phyloP scores from a whole-genome alignment of 139 green algal species.

The Raphidocelis subcapitata region DNA sequence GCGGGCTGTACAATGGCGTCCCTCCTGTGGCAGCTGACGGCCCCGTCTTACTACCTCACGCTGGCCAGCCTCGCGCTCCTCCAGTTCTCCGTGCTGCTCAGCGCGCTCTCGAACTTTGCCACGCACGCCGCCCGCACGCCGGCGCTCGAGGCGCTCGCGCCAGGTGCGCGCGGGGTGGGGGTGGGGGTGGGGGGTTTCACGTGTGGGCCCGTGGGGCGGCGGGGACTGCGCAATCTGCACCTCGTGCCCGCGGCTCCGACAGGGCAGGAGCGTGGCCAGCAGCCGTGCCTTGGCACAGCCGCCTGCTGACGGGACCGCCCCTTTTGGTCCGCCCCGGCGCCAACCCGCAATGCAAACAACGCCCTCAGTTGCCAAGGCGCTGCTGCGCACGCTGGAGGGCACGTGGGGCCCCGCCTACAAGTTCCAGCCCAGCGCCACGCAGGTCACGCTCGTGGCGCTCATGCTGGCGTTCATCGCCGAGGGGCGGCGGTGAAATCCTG shows the following conservation, averaged over 20 bases:
- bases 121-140: constrained; percentile 5
- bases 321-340: background rate
- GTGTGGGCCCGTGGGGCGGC: no score
- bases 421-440: constrained; percentile 23
- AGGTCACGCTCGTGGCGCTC: constrained; percentile 24
- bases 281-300: background rate
- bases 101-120: background rate
- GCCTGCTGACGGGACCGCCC: background rate
- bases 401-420: constrained; percentile 17
- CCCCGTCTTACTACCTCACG: background rate
- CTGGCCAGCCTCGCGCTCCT: constrained; percentile 7
- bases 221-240: no score
- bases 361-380: background rate
- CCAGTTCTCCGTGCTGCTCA: constrained; percentile 26
- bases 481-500: no score
- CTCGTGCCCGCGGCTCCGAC: no score
- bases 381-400: no score
- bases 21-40: background rate
- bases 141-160: constrained; percentile 20
- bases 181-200: background rate
- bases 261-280: background rate
- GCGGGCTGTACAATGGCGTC: no score
- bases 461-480: constrained; percentile 17
- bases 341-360: background rate
- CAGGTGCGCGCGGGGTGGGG: constrained; percentile 8